Evolutionary conservation across 2,329 filamentous ascomycete species (phyloP), one percentile per base, ranked within the genome.

Genomic region (Dactylellina haptotyla): DNA sequence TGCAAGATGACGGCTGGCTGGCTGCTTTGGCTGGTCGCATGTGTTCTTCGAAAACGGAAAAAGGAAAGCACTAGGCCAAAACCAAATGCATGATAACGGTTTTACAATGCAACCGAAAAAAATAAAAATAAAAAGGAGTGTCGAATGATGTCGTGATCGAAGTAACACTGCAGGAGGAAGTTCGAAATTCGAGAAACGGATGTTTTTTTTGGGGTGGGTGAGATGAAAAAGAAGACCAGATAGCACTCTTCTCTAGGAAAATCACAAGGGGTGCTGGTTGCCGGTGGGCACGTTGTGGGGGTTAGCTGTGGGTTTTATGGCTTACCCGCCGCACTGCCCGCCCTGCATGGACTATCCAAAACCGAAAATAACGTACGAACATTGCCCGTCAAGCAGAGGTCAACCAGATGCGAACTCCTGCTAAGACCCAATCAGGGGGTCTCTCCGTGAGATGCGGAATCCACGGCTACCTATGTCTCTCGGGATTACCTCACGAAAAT

Each of bases 191-290:
- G 14, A 34, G 32, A 34, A 41, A 41, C 3, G 18, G 18, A 14
- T 14, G 14, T 14, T 34, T 34, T 6, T 14, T 3, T 41, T 41
- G 4, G 12, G 37, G 12, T 10, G 37, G 37, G 37, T 41, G 37
- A 4, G 12, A 16, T 41, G 37, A 41, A 16, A 14, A 14, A 34
- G 32, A 16, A 41, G 37, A 41, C 37, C 37, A 41, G 37, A 41
- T 41, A 41, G 14, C 18, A 4, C 37, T 5, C 18, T 41, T 14
- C 18, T 14, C n/a, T n/a, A n/a, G n/a, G n/a, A n/a, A 41, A 41
- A 41, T 41, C 37, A 41, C 37, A 41, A 34, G 37, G 37, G 37
- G n/a, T n/a, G n/a, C n/a, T n/a, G n/a, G n/a, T n/a, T n/a, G n/a
- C n/a, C n/a, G n/a, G n/a, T n/a, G n/a, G n/a, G n/a, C n/a, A n/a